phyloP scores from a whole-genome alignment of 2,329 filamentous ascomycete genomes.

The Reticulascus tulasneorum region DNA sequence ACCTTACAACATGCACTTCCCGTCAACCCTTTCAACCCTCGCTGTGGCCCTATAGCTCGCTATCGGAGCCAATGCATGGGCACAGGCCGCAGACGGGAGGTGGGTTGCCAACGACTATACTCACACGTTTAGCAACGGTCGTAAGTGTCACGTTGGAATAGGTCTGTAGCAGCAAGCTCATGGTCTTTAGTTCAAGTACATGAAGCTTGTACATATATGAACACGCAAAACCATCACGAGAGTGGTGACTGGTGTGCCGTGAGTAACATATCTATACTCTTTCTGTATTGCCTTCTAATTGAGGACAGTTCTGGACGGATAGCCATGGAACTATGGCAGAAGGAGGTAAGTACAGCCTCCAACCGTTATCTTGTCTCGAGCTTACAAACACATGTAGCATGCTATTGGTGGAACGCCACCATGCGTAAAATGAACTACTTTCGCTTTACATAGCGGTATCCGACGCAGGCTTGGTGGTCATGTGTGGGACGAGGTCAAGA shows the following conservation, averaged over 20 bases:
- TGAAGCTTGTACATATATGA: constrained; percentile 2
- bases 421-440: constrained; percentile 2
- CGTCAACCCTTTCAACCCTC: neutral
- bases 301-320: neutral
- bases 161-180: neutral
- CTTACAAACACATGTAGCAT: neutral
- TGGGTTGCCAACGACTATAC: constrained; percentile 2
- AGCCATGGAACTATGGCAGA: neutral
- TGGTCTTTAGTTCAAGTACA: neutral
- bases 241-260: constrained; percentile 1
- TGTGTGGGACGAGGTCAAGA: too few relatives aligned
- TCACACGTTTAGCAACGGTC: constrained; percentile 1
- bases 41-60: constrained; percentile 1
- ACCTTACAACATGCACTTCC: neutral
- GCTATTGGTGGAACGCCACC: constrained; percentile 1
- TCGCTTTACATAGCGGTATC: neutral
- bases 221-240: constrained; percentile 1
- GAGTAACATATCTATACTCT: neutral
- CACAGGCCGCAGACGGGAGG: neutral
- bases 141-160: constrained; percentile 1
- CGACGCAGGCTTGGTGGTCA: neutral
- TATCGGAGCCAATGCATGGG: constrained; percentile 1
- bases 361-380: neutral
- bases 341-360: neutral
- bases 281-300: neutral